These are phyloP conservation scores for Aquilaria agallochum DNA, from an alignment of 441 rosid genomes.

Conservation along the genomic window DNA sequence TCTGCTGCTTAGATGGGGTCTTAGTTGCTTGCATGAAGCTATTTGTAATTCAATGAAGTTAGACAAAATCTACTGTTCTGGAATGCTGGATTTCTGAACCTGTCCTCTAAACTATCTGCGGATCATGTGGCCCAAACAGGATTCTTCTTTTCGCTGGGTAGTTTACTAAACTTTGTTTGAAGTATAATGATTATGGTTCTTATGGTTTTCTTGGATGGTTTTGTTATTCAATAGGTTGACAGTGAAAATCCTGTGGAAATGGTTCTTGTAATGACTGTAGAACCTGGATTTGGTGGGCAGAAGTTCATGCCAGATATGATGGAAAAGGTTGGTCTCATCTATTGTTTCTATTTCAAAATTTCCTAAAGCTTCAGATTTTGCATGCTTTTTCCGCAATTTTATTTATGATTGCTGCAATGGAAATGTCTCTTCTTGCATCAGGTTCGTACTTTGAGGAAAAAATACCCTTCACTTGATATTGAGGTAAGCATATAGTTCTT, in stretches of 20 bases:
- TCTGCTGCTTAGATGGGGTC: neutral
- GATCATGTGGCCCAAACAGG: too few relatives aligned
- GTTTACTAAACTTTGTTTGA: neutral
- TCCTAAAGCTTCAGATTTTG: neutral
- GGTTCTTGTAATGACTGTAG: conserved; percentile 98
- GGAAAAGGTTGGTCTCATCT: conserved; percentile 56
- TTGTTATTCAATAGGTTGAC: conserved; percentile 41
- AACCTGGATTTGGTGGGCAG: conserved; percentile 96
- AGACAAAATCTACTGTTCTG: too few relatives aligned
- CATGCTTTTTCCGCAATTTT: neutral
- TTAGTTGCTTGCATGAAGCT: too few relatives aligned
- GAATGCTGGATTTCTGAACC: too few relatives aligned
- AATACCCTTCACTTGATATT: conserved; percentile 84
- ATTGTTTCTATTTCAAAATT: neutral
- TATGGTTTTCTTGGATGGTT: neutral
- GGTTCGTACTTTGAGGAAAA: conserved; percentile 65
- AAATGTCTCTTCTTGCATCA: conserved; percentile 15
- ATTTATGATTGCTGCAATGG: neutral
- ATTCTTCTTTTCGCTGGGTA: neutral
- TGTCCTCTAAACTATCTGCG: too few relatives aligned
- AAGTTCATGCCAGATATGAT: conserved; percentile 87
- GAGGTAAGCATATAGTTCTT: conserved; percentile 40
- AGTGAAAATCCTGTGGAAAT: conserved; percentile 72
- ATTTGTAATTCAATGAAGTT: too few relatives aligned
- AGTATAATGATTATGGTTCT: neutral